Percentiles rank a stretch among this genome's conserved stretches.
Conservation (phyloP, 306 rosid species). For the Mimosa pudica region DNA sequence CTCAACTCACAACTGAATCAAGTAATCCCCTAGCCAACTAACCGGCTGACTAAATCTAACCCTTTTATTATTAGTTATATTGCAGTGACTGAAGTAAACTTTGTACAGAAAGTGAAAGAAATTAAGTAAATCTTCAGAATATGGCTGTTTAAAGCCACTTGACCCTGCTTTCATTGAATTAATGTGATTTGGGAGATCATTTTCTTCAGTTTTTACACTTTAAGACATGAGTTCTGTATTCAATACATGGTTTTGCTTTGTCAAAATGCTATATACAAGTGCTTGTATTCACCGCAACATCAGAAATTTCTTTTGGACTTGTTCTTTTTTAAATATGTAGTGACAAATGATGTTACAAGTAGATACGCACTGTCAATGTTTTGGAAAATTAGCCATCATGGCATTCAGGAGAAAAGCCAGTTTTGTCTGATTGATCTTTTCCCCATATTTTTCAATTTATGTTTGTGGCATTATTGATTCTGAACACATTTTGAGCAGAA, state of each 20-base stretch:
- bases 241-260: conserved; percentile 2
- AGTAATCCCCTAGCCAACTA: too few species aligned
- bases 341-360: background rate
- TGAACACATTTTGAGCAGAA: conserved; percentile 5
- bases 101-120: background rate
- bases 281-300: conserved; percentile 6
- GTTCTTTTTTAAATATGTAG: background rate
- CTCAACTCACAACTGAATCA: too few species aligned
- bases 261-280: background rate
- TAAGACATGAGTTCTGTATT: background rate
- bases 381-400: background rate
- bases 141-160: background rate
- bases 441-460: conserved; percentile 5
- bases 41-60: too few species aligned
- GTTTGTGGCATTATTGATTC: conserved; percentile 14
- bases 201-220: background rate
- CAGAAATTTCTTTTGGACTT: background rate
- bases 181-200: background rate
- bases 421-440: conserved; percentile 1
- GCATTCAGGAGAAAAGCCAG: conserved; percentile 10
- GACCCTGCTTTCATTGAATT: conserved; percentile 2
- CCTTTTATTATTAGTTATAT: too few species aligned
- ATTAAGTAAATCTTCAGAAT: background rate
- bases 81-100: background rate
- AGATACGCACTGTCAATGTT: background rate